phyloP scores from a whole-genome alignment of 768 basidiomycete species.

The Mycena vulgaris region DNA sequence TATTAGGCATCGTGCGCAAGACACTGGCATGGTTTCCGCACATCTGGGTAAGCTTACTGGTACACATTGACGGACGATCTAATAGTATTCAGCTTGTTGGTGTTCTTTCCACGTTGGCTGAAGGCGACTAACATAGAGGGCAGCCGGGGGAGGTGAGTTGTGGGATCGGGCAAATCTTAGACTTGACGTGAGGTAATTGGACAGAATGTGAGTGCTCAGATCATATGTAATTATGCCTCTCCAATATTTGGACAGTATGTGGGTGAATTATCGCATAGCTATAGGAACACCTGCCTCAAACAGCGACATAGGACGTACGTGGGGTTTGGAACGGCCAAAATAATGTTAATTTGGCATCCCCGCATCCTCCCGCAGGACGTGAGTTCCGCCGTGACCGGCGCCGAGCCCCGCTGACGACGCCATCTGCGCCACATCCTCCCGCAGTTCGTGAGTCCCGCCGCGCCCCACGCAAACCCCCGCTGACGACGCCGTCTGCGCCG shows the following conservation, averaged over 20 bases:
- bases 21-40: constrained; percentile 17
- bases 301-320: constrained; percentile 6
- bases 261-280: constrained; percentile 3
- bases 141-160: not conserved
- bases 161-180: not conserved
- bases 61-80: constrained; percentile 4
- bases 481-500: too few relatives aligned
- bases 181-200: not conserved
- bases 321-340: not conserved
- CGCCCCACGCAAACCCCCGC: too few relatives aligned
- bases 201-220: constrained; percentile 7
- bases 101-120: constrained; percentile 1
- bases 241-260: constrained; percentile 17
- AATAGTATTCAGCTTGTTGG: constrained; percentile 7
- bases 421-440: too few relatives aligned
- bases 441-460: constrained; percentile 3
- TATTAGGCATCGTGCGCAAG: not conserved
- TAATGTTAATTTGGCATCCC: not conserved
- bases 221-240: not conserved
- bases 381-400: not conserved
- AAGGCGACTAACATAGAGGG: not conserved
- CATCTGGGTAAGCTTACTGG: constrained; percentile 10
- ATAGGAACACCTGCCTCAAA: constrained; percentile 1
- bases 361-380: too few relatives aligned
- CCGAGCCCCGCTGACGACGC: not conserved